phyloP scores from a whole-genome alignment of 257 asterid species.

The Solanum medicagineum region DNA sequence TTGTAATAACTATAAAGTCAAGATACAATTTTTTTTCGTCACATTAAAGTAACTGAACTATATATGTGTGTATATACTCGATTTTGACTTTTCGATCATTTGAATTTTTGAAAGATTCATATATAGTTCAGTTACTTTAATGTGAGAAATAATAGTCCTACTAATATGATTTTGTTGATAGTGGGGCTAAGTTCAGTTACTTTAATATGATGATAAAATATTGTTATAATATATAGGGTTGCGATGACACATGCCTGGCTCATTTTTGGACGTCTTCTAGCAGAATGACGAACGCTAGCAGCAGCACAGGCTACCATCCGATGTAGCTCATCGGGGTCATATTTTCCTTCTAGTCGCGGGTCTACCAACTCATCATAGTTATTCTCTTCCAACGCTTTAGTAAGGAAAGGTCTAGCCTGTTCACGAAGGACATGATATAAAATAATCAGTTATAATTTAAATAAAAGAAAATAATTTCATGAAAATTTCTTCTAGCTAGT shows the following conservation, averaged over 20 bases:
- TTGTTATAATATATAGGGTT: not conserved
- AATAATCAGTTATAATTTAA: not conserved
- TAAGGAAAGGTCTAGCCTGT: constrained; percentile 65
- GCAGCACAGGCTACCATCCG: constrained; percentile 59
- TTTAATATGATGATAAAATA: not conserved
- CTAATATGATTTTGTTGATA: not conserved
- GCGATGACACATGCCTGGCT: constrained; percentile 39
- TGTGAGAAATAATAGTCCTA: no score
- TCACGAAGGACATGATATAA: not conserved
- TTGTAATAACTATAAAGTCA: not conserved
- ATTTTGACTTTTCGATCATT: not conserved
- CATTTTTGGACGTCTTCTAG: constrained; percentile 85
- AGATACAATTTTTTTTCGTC: not conserved
- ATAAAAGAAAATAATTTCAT: not conserved
- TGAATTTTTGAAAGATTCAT: not conserved
- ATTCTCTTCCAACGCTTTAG: constrained; percentile 50
- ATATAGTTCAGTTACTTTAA: not conserved
- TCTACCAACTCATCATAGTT: constrained; percentile 40
- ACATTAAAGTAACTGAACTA: not conserved
- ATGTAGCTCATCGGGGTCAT: constrained; percentile 30
- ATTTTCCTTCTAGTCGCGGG: constrained; percentile 52
- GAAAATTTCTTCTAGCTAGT: not conserved
- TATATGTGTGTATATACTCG: not conserved
- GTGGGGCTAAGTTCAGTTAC: not conserved
- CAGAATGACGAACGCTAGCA: constrained; percentile 80